A percentile compares a stretch with the other conserved stretches of the same genome.
These are phyloP conservation scores for Drechslerella coelobrocha DNA, from an alignment of 2,329 filamentous ascomycete genomes.

Conservation along the genomic window DNA sequence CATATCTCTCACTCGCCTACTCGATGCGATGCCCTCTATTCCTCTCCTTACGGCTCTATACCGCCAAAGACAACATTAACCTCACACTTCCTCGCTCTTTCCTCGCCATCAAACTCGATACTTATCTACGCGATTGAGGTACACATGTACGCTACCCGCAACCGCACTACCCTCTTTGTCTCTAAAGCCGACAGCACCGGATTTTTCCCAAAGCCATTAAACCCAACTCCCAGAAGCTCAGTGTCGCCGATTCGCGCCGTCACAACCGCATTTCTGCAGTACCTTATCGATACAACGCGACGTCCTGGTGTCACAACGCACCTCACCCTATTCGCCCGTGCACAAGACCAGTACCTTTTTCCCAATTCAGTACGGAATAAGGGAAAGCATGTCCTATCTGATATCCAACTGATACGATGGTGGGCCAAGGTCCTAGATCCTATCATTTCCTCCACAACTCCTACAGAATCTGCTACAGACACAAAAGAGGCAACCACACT, in stretches of 20 bases:
- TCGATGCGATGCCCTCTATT: slow-evolving; percentile 76
- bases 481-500: slow-evolving; percentile 61
- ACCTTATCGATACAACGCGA: slow-evolving; percentile 74
- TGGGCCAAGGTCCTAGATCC: slow-evolving; percentile 90
- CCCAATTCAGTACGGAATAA: slow-evolving; percentile 85
- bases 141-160: slow-evolving; percentile 76
- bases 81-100: slow-evolving; percentile 75
- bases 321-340: slow-evolving; percentile 86
- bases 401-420: slow-evolving; percentile 89
- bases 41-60: slow-evolving; percentile 73
- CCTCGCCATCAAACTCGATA: slow-evolving; percentile 61
- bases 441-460: slow-evolving; percentile 65
- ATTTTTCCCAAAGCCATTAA: slow-evolving; percentile 64
- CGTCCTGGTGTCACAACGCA: slow-evolving; percentile 70
- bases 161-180: slow-evolving; percentile 75
- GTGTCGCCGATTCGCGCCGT: slow-evolving; percentile 75
- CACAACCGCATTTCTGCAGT: slow-evolving; percentile 75
- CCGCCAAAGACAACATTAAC: slow-evolving; percentile 84
- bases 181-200: slow-evolving; percentile 98
- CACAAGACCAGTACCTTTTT: slow-evolving; percentile 93
- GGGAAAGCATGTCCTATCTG: slow-evolving; percentile 89
- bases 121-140: slow-evolving; percentile 85
- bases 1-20: slow-evolving; percentile 87
- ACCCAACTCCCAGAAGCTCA: slow-evolving; percentile 27
- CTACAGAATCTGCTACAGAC: slow-evolving; percentile 53